Evolutionary conservation across 2,329 filamentous ascomycete species (phyloP).

Genomic region (Apiospora koreana): DNA sequence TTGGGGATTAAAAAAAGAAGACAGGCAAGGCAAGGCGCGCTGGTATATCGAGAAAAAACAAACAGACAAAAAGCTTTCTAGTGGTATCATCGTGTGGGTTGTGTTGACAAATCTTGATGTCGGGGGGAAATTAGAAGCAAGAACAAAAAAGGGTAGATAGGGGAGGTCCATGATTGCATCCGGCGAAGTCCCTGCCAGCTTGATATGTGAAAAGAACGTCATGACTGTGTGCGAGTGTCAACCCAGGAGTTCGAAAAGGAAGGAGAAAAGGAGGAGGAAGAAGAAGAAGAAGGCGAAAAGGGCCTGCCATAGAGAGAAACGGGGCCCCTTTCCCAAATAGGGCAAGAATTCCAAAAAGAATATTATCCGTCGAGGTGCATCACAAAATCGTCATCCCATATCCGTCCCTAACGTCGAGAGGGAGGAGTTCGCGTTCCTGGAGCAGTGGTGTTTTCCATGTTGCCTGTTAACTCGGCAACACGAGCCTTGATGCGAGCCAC

Average conservation of each 20-base stretch:
- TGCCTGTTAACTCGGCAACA: constrained; percentile 89
- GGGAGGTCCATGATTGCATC: neutral
- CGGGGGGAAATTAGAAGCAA: constrained; percentile 22
- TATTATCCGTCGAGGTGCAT: constrained; percentile 15
- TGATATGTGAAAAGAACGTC: neutral
- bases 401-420: constrained; percentile 35
- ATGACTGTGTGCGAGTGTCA: neutral
- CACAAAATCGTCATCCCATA: constrained; percentile 25
- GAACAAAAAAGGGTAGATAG: neutral
- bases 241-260: neutral
- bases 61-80: constrained; percentile 29
- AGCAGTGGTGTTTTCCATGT: constrained; percentile 61
- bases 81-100: constrained; percentile 34
- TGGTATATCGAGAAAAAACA: constrained; percentile 13
- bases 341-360: neutral
- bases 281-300: neutral
- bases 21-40: neutral
- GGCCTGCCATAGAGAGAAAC: neutral
- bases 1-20: neutral
- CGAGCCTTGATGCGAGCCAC: constrained; percentile 97
- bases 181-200: neutral
- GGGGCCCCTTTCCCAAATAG: neutral
- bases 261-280: neutral
- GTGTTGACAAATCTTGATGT: constrained; percentile 19
- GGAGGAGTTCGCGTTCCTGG: constrained; percentile 39